These are phyloP conservation scores for Iris macrosiphon DNA, from an alignment of 106 monocot genomes.

Conservation along the genomic window DNA sequence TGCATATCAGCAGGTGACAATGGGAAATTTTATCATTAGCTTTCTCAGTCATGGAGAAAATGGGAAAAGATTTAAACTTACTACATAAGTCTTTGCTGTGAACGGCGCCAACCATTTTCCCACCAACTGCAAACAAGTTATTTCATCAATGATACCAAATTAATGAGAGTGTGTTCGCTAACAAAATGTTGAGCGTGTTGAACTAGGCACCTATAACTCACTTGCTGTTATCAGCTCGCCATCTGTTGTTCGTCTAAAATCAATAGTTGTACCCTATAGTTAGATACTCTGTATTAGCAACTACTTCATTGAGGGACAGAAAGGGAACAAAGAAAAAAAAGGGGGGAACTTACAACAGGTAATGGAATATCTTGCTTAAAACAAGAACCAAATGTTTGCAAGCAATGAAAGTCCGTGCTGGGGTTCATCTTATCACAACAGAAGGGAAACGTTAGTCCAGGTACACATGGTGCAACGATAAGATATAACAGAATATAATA, in stretches of 20 bases:
- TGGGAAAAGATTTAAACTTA: too few species aligned
- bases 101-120: slow-evolving; percentile 71
- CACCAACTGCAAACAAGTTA: slow-evolving; percentile 62
- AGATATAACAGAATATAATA: too few species aligned
- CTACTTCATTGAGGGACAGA: background rate
- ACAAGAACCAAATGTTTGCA: slow-evolving; percentile 80
- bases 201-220: too few species aligned
- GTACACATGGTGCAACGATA: background rate
- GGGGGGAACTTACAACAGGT: slow-evolving; percentile 48
- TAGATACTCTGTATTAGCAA: slow-evolving; percentile 6
- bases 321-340: background rate
- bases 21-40: too few species aligned
- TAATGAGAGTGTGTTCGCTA: too few species aligned
- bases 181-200: too few species aligned
- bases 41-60: too few species aligned
- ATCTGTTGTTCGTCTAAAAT: slow-evolving; percentile 82
- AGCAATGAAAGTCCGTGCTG: slow-evolving; percentile 67
- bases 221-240: slow-evolving; percentile 90
- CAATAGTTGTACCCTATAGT: slow-evolving; percentile 85
- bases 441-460: slow-evolving; percentile 8
- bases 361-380: slow-evolving; percentile 85
- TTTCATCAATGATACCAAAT: too few species aligned
- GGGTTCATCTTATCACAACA: slow-evolving; percentile 73
- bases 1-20: too few species aligned
- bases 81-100: slow-evolving; percentile 92